These are phyloP conservation scores for Aspergillus aculeatinus DNA, from an alignment of 2,329 filamentous ascomycete species.

Conservation along the genomic window DNA sequence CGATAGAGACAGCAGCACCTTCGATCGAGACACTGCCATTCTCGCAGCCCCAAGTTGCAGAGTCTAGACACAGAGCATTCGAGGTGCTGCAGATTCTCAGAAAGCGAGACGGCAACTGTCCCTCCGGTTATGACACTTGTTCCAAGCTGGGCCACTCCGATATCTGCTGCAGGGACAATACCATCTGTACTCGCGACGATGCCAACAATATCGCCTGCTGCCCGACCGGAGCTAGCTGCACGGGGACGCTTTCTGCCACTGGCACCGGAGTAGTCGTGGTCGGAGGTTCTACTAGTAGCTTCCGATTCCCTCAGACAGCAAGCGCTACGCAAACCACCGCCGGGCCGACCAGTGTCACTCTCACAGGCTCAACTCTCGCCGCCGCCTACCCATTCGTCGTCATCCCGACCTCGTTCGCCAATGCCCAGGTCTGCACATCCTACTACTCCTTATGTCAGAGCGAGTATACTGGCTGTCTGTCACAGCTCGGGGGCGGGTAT, in stretches of 20 bases:
- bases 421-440: conserved; percentile 52
- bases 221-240: conserved; percentile 57
- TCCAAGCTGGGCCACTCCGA: conserved; percentile 51
- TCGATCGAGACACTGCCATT: conserved; percentile 34
- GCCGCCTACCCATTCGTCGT: conserved; percentile 54
- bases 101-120: conserved; percentile 46
- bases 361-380: conserved; percentile 45
- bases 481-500: conserved; percentile 49
- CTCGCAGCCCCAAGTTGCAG: conserved; percentile 24
- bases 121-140: conserved; percentile 54
- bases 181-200: conserved; percentile 57
- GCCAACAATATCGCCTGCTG: conserved; percentile 63
- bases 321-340: conserved; percentile 29
- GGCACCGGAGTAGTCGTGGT: conserved; percentile 18
- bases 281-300: conserved; percentile 28
- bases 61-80: conserved; percentile 27
- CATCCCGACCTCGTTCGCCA: conserved; percentile 55
- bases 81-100: conserved; percentile 33
- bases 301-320: conserved; percentile 37
- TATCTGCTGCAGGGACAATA: conserved; percentile 56
- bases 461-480: conserved; percentile 47
- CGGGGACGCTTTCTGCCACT: conserved; percentile 50
- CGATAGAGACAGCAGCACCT: conserved; percentile 23
- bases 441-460: conserved; percentile 55
- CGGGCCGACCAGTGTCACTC: conserved; percentile 19